Base-by-base conservation (phyloP, 2,329 filamentous ascomycete species). In the Paraphoma sp. region DNA sequence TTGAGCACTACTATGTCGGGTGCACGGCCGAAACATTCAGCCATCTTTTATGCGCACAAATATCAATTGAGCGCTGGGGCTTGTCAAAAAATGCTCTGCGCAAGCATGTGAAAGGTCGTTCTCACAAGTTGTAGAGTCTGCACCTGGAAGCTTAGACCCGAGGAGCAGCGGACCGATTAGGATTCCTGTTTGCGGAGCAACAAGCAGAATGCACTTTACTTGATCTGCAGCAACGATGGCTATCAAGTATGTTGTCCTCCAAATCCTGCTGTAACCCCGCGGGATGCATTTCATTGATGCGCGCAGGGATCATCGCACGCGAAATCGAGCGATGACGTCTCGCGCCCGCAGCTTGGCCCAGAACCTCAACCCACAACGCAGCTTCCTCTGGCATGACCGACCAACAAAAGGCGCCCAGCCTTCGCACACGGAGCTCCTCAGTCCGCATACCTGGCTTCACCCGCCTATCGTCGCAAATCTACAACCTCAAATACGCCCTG, bases 331-430 rank as follows among this genome's bases (percentile, higher is more conserved):
- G n/a, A 42, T 42, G 40, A 42, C 40, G 40, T 42, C 16, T 9
- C 14, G 38, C 14, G 9, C 38, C 38, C 38, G 4, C 40, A 42
- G 12, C 40, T 42, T 42, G 40, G 40, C 40, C 33, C n/a, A 42
- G 40, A 42, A 42, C 40, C 10, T 9, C 40, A 17, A 42, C 12
- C 14, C 40, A n/a, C 63, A 48, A 56, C 51, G 54, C 67, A 67
- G 54, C 58, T 69, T 70, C 53, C 65, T 63, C 65, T 63, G 65
- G 69, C 47, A 48, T 60, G 54, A 63, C 72, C 64, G 56, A 55
- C 45, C 51, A 48, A 48, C 51, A 60, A 49, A 46, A 42, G 51
- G 36, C 43, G 44, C 36, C 33, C 12, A 17, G 14, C 46, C 46
- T 46, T 40, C 42, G 33, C 33, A 36, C 33, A 36, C 33, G 33